A percentile compares a stretch with the other conserved stretches of the same genome.
Evolutionary conservation across 352 stramenopile genomes (phyloP).

Genomic region (Globisporangium nunn): DNA sequence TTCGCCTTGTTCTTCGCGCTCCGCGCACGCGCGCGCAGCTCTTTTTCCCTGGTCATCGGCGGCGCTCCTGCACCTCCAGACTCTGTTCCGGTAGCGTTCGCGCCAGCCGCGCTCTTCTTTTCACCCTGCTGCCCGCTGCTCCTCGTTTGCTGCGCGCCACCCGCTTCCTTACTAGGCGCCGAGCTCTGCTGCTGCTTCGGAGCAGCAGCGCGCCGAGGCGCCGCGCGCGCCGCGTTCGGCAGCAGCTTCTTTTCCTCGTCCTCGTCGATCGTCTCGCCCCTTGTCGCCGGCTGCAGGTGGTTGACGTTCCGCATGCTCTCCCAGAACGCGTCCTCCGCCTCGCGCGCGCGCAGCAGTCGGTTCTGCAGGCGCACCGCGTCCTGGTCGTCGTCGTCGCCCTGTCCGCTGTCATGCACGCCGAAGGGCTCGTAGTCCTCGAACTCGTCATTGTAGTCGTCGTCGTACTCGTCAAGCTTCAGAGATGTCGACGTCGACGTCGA

Average conservation of each 20-base stretch:
- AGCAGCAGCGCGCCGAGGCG: neutral
- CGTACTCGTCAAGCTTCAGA: slow-evolving; percentile 44
- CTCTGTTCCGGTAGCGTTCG: neutral
- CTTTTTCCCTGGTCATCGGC: slow-evolving; percentile 22
- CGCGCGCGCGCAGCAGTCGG: slow-evolving; percentile 35
- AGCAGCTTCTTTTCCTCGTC: slow-evolving; percentile 21
- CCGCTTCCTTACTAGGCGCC: slow-evolving; percentile 14
- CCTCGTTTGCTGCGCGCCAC: slow-evolving; percentile 6
- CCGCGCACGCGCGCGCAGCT: slow-evolving; percentile 32
- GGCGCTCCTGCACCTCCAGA: neutral
- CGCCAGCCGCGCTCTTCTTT: slow-evolving; percentile 2
- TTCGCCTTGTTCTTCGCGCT: slow-evolving; percentile 80
- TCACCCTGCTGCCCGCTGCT: neutral
- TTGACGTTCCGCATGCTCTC: slow-evolving; percentile 65
- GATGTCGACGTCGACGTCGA: neutral
- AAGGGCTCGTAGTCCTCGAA: slow-evolving; percentile 78
- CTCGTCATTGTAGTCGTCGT: slow-evolving; percentile 86
- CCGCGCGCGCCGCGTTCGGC: neutral
- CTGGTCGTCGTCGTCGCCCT: slow-evolving; percentile 40
- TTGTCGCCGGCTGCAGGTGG: slow-evolving; percentile 10
- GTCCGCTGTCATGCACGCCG: slow-evolving; percentile 35
- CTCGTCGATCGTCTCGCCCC: slow-evolving; percentile 13
- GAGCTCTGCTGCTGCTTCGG: slow-evolving; percentile 16
- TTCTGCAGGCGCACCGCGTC: slow-evolving; percentile 53
- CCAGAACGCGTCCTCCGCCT: slow-evolving; percentile 64